Evolutionary conservation across 257 asterid species (phyloP).

Genomic region (Solanum clarkiae): DNA sequence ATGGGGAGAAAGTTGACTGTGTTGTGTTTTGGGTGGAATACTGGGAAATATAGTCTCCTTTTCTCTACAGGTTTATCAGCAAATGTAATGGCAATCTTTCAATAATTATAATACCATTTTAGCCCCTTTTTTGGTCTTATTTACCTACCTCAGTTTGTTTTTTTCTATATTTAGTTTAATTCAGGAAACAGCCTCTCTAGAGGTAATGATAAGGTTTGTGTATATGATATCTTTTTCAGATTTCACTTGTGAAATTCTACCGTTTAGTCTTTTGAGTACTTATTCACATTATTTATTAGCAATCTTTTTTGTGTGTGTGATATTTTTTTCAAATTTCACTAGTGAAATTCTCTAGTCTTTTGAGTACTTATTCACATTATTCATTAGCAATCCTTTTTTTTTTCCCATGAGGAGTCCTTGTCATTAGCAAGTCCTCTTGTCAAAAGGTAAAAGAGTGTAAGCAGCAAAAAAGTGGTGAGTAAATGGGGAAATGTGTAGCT

Average conservation of each 20-base stretch:
- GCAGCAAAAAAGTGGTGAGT: not conserved
- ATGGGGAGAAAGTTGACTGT: slow-evolving; percentile 15
- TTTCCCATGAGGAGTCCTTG: rapidly evolving
- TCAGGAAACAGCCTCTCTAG: too few species aligned
- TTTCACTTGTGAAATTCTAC: too few species aligned
- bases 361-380: not conserved
- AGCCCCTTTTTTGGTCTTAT: too few species aligned
- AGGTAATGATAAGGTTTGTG: too few species aligned
- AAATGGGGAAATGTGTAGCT: not conserved
- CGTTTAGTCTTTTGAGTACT: not conserved
- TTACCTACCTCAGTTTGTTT: too few species aligned
- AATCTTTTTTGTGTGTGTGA: too few species aligned
- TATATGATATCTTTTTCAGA: too few species aligned
- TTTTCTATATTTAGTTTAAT: too few species aligned
- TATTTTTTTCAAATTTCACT: too few species aligned
- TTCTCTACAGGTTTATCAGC: not conserved
- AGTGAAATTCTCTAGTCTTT: not conserved
- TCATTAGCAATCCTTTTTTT: too few species aligned
- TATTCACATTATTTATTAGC: not conserved
- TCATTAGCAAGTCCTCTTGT: not conserved
- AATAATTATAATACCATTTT: not conserved
- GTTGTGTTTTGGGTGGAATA: slow-evolving; percentile 24
- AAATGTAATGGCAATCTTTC: not conserved
- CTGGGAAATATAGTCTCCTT: slow-evolving; percentile 10
- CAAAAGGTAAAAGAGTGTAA: not conserved